A percentile compares a stretch with the other conserved stretches of the same genome.
phyloP scores from a whole-genome alignment of 2,329 filamentous ascomycete genomes.

The Colletotrichum sp. region DNA sequence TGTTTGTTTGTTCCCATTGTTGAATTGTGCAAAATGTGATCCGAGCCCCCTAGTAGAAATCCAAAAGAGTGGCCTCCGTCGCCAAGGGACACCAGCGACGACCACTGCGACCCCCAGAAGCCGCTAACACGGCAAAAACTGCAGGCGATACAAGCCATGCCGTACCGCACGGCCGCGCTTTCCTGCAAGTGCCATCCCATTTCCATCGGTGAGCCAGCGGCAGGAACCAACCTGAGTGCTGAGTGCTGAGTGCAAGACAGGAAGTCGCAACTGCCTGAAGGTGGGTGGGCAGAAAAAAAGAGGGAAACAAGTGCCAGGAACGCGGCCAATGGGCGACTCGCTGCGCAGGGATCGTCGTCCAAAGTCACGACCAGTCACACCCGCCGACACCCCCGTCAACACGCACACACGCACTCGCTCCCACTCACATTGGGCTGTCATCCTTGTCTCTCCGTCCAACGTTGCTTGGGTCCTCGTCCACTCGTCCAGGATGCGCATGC shows the following conservation, averaged over 20 bases:
- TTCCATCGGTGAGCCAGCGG: not conserved
- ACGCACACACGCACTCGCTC: not conserved
- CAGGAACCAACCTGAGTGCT: not conserved
- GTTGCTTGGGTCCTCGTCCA: not conserved
- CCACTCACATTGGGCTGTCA: not conserved
- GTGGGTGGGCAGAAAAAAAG: not conserved
- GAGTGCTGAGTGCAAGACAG: not conserved
- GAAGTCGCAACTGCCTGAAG: not conserved
- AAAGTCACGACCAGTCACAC: not conserved
- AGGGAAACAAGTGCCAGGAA: not conserved
- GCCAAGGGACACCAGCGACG: not conserved
- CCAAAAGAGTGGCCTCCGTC: not conserved
- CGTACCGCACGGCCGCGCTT: not conserved
- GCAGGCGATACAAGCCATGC: not conserved
- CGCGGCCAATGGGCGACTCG: not conserved
- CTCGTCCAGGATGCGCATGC: not conserved
- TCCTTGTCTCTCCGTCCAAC: slow-evolving; percentile 1
- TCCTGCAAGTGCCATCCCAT: not conserved
- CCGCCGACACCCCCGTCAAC: not conserved
- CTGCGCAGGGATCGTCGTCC: not conserved
- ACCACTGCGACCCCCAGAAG: not conserved
- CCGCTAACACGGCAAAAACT: slow-evolving; percentile 12
- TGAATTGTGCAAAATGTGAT: slow-evolving; percentile 8
- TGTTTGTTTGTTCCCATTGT: not conserved
- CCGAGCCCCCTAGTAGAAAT: not conserved